Evolutionary conservation across 306 rosid genomes (phyloP).

Genomic region (Canavalia gladiata): DNA sequence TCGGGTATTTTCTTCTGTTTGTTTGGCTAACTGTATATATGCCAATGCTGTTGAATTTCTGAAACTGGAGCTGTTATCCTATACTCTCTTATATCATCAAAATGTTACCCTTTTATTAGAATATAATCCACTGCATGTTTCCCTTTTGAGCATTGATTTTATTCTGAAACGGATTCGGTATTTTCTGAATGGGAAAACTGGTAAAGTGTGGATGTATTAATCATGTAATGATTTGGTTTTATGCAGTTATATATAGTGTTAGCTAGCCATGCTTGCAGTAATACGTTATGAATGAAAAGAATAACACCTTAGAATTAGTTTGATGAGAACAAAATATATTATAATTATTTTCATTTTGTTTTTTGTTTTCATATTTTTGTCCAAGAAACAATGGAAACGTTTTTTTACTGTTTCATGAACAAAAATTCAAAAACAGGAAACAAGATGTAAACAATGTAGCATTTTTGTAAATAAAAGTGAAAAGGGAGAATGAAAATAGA

Average conservation of each 20-base stretch:
- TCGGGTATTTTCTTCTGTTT: conserved; percentile 62
- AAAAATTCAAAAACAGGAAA: no score
- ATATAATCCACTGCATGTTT: neutral
- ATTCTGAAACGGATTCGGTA: neutral
- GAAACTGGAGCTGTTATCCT: conserved; percentile 1
- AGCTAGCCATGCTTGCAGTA: neutral
- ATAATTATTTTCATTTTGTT: neutral
- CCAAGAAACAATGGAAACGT: no score
- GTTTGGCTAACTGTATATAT: neutral
- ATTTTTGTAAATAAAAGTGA: no score
- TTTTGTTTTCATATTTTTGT: no score
- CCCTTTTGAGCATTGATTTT: conserved; percentile 29
- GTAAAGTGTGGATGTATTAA: neutral
- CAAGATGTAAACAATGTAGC: no score
- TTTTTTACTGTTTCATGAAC: no score
- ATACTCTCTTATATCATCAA: neutral
- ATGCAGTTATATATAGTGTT: neutral
- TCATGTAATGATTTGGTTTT: conserved; percentile 8
- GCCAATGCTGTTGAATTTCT: neutral
- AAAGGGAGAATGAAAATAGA: no score
- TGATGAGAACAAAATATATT: conserved; percentile 11
- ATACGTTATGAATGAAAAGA: neutral
- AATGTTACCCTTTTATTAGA: neutral
- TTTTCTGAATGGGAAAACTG: conserved; percentile 21
- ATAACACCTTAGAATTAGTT: neutral